These are phyloP conservation scores for Collybiopsis confluens DNA, from an alignment of 768 basidiomycete genomes.

Conservation along the genomic window DNA sequence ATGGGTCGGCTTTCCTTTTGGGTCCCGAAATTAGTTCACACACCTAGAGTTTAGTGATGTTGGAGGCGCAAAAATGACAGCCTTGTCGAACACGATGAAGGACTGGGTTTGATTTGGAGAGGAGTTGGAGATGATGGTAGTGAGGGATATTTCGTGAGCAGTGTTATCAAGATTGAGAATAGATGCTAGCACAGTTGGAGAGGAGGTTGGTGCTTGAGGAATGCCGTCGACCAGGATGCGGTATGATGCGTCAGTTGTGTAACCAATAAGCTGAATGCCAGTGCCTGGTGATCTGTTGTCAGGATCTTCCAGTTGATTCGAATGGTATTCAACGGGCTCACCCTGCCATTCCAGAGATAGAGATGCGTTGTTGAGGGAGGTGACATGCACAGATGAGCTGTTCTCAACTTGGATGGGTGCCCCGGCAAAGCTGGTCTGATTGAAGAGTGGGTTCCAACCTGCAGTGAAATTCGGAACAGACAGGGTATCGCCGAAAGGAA, in stretches of 20 bases:
- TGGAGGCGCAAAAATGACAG: slow-evolving; percentile 40
- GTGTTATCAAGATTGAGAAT: slow-evolving; percentile 42
- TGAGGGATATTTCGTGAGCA: slow-evolving; percentile 54
- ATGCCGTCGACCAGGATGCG: slow-evolving; percentile 49
- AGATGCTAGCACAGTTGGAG: slow-evolving; percentile 42
- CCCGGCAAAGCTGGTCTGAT: slow-evolving; percentile 38
- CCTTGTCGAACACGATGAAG: slow-evolving; percentile 54
- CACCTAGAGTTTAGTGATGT: slow-evolving; percentile 25
- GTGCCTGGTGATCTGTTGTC: slow-evolving; percentile 41
- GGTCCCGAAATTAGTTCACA: slow-evolving; percentile 14
- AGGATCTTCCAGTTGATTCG: neutral
- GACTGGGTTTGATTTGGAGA: slow-evolving; percentile 24
- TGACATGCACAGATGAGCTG: slow-evolving; percentile 53
- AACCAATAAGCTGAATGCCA: slow-evolving; percentile 57
- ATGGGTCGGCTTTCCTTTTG: neutral
- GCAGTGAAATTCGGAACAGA: slow-evolving; percentile 41
- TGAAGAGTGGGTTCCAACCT: slow-evolving; percentile 71
- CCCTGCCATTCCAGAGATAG: slow-evolving; percentile 60
- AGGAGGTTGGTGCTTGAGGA: slow-evolving; percentile 15
- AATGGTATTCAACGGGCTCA: slow-evolving; percentile 25
- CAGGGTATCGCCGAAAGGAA: slow-evolving; percentile 55
- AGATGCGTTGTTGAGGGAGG: slow-evolving; percentile 54
- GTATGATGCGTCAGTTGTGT: slow-evolving; percentile 40
- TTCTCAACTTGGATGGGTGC: slow-evolving; percentile 36
- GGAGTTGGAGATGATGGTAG: slow-evolving; percentile 34